Evolutionary conservation across 176 grass and related monocot genomes (phyloP), one percentile per base, ranked within the genome.

Genomic region (Oryza meyeriana): DNA sequence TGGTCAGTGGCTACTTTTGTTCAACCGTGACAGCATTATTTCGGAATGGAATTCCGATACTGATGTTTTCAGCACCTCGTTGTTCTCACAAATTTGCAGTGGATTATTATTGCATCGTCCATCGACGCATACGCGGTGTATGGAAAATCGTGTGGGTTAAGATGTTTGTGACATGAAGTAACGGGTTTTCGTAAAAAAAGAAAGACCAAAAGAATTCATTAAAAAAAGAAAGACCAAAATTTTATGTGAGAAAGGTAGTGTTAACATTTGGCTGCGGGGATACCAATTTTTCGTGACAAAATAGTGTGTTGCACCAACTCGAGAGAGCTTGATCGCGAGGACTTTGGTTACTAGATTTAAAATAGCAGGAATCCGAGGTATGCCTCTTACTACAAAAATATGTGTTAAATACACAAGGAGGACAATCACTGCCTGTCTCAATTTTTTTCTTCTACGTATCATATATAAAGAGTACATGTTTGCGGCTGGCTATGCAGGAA

Each of bases 11-110:
- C 9, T 55, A n/a, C 48, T 64, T 89, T 76, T 66, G 78, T 27
- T 13, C 30, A 85, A 89, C 4, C 4, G 82, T 24, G 78, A 85
- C 40, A 52, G 14, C 39, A 12, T 64, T 30, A 20, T 65, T 48
- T 18, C 68, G 4, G 28, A 30, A 24, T 7, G 48, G 16, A 24
- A 70, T 30, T 48, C 14, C 16, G 66, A 72, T 52, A n/a, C 48
- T 5, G 69, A 84, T 16, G 24, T 75, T 74, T 88, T 11, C 16
- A 10, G 81, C 25, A 64, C 50, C 76, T 69, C 12, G 5, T 6
- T 25, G 22, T 25, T 73, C 38, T 31, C 17, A 17, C 33, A 3
- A 66, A 2, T 3, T 52, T 4, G 12, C 8, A 55, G 8, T 22
- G 1, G 1, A 22, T 4, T 47, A 22, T 5, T 57, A 5, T 10